These are phyloP conservation scores for Fusarium nisikadoi DNA, from an alignment of 2,329 filamentous ascomycete genomes.

Conservation along the genomic window DNA sequence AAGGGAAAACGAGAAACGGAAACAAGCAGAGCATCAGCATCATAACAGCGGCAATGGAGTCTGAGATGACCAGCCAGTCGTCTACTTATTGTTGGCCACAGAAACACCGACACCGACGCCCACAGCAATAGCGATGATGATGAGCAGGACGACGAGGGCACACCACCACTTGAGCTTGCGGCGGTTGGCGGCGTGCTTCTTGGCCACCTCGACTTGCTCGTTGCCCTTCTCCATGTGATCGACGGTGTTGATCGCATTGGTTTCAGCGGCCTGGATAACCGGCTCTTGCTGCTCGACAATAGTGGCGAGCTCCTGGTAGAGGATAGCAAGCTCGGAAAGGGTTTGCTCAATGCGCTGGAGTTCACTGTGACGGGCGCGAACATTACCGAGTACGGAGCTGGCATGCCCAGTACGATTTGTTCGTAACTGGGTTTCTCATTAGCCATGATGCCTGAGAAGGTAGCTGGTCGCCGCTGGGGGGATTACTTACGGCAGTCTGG, in stretches of 20 bases:
- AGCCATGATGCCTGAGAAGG: constrained; percentile 10
- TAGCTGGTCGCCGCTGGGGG: not conserved
- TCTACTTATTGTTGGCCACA: constrained; percentile 45
- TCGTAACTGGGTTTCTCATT: constrained; percentile 66
- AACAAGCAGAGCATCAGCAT: constrained; percentile 24
- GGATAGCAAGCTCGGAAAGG: constrained; percentile 72
- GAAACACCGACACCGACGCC: constrained; percentile 65
- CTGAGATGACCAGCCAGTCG: not conserved
- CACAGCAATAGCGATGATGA: constrained; percentile 65
- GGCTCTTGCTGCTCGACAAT: constrained; percentile 78
- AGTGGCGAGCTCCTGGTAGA: constrained; percentile 81
- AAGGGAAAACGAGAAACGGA: constrained; percentile 23
- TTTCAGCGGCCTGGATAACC: constrained; percentile 69
- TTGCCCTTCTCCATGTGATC: constrained; percentile 76
- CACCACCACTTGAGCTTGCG: constrained; percentile 88
- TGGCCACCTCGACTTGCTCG: constrained; percentile 74
- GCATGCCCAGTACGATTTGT: constrained; percentile 80
- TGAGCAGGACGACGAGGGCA: constrained; percentile 68
- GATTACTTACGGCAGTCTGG: constrained; percentile 76
- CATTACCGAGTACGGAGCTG: constrained; percentile 77
- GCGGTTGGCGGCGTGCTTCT: constrained; percentile 71
- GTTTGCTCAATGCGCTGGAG: constrained; percentile 83
- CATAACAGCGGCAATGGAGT: constrained; percentile 9
- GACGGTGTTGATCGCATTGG: constrained; percentile 72
- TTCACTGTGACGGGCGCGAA: constrained; percentile 85